These are phyloP conservation scores for Cladosporium sp. DNA, from an alignment of 2,329 filamentous ascomycete genomes.

Conservation along the genomic window DNA sequence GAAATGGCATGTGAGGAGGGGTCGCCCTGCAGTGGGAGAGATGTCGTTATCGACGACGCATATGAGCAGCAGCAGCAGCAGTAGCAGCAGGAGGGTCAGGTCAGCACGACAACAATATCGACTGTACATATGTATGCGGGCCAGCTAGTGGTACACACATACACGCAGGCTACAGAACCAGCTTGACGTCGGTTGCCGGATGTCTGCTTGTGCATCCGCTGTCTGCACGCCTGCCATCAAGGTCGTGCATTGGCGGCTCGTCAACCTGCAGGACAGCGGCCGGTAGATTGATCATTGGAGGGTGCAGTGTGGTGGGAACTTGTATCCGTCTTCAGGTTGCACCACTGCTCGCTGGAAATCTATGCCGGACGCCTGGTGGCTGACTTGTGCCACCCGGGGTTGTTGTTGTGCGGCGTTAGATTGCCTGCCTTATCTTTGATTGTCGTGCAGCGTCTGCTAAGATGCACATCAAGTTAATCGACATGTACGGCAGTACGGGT, in stretches of 20 bases:
- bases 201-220: not conserved
- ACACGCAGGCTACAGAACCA: not conserved
- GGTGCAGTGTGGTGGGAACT: not conserved
- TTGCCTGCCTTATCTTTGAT: not conserved
- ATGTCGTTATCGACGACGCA: slow-evolving; percentile 9
- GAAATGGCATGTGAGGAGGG: slow-evolving; percentile 8
- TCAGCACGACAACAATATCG: not conserved
- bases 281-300: not conserved
- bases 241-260: slow-evolving; percentile 5
- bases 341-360: not conserved
- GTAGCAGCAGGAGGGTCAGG: too few relatives aligned
- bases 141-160: not conserved
- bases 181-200: not conserved
- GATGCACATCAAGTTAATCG: not conserved
- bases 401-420: not conserved
- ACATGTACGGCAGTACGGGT: not conserved
- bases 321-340: not conserved
- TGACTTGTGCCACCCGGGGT: not conserved
- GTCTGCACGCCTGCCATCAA: slow-evolving; percentile 7
- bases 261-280: slow-evolving; percentile 5
- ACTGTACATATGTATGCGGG: not conserved
- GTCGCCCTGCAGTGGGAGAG: not conserved
- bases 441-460: not conserved
- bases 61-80: not conserved
- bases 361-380: not conserved